Conservation (phyloP, 2,329 filamentous ascomycete species). For the Geosmithia putterillii region DNA sequence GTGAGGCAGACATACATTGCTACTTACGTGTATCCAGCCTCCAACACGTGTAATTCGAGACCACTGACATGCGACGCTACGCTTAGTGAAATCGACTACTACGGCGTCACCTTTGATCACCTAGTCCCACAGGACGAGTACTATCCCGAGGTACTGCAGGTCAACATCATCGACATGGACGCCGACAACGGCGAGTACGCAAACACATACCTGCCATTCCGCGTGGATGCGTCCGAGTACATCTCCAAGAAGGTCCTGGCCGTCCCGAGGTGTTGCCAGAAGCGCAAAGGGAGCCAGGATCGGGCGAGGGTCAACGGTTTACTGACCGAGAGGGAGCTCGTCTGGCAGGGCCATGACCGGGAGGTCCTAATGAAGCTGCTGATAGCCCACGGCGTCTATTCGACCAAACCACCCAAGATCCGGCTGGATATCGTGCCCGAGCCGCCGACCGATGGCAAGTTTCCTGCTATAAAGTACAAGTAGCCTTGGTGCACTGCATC, state of each 20-base stretch:
- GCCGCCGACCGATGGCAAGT: not conserved
- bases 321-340: slow-evolving; percentile 1
- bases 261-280: slow-evolving; percentile 3
- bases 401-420: slow-evolving; percentile 2
- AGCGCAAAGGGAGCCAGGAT: slow-evolving; percentile 2
- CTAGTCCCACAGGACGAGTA: slow-evolving; percentile 18
- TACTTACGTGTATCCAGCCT: slow-evolving; percentile 1
- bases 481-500: no score
- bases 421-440: slow-evolving; percentile 2
- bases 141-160: slow-evolving; percentile 26
- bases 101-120: slow-evolving; percentile 25
- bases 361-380: slow-evolving; percentile 2
- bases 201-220: slow-evolving; percentile 18
- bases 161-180: slow-evolving; percentile 24
- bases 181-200: slow-evolving; percentile 15
- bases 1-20: no score
- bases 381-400: slow-evolving; percentile 1
- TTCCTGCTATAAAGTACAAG: not conserved
- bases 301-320: slow-evolving; percentile 1
- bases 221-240: slow-evolving; percentile 21
- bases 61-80: not conserved
- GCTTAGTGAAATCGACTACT: slow-evolving; percentile 16
- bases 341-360: slow-evolving; percentile 1
- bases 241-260: slow-evolving; percentile 19
- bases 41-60: not conserved